Percentiles rank a stretch among this genome's conserved stretches.
Evolutionary conservation across 108 stramenopile genomes (phyloP).

Genomic region (Mediolabrus comicus): DNA sequence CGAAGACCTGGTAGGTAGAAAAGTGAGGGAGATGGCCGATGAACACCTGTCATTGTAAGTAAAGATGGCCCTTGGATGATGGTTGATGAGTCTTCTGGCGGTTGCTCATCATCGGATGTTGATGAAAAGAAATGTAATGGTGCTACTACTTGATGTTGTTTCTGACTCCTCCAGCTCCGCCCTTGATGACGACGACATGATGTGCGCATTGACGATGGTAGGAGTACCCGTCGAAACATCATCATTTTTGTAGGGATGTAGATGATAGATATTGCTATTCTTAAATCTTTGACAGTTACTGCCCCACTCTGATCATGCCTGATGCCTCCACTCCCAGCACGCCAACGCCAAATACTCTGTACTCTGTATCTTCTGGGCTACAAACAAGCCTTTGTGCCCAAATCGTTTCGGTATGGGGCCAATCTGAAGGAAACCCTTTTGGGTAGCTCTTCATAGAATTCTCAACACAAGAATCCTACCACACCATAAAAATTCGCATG

Average conservation of each 20-base stretch:
- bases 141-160: neutral
- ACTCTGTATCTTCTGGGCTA: no score
- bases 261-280: neutral
- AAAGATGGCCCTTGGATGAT: conserved; percentile 83
- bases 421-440: no score
- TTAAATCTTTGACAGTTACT: no score
- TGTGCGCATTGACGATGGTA: neutral
- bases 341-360: no score
- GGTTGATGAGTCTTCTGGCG: conserved; percentile 23
- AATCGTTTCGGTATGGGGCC: no score
- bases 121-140: neutral
- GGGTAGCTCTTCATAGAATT: no score
- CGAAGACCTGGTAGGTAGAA: conserved; percentile 74
- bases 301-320: no score
- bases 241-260: neutral
- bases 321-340: no score
- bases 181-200: neutral
- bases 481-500: no score
- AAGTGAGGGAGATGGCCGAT: conserved; percentile 80
- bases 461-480: no score
- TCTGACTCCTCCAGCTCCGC: no score
- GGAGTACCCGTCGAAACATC: neutral
- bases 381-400: no score
- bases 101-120: conserved; percentile 4
- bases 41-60: conserved; percentile 55